Evolutionary conservation across 768 basidiomycete genomes (phyloP).

Genomic region (Dendrothele bispora): DNA sequence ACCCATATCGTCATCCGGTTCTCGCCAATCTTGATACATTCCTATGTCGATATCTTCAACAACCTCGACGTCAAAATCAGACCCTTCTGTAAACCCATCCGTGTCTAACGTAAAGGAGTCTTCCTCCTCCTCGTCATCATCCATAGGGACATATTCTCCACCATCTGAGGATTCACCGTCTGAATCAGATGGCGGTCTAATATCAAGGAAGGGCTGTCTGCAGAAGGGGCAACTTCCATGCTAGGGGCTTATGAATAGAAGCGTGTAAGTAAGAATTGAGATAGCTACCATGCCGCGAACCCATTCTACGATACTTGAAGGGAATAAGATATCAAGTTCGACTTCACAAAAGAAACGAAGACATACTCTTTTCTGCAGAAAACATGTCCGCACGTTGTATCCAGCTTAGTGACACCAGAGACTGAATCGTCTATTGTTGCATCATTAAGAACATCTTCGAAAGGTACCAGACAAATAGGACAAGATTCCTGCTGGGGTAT

Average conservation of each 20-base stretch:
- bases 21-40: slow-evolving; percentile 14
- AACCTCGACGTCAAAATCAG: slow-evolving; percentile 40
- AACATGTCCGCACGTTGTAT: slow-evolving; percentile 61
- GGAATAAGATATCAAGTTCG: slow-evolving; percentile 1
- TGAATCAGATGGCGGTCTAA: slow-evolving; percentile 47
- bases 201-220: slow-evolving; percentile 56
- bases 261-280: neutral
- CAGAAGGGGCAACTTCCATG: slow-evolving; percentile 76
- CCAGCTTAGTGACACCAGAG: slow-evolving; percentile 55
- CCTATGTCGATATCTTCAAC: slow-evolving; percentile 34
- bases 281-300: slow-evolving; percentile 55
- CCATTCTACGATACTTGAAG: slow-evolving; percentile 62
- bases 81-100: slow-evolving; percentile 38
- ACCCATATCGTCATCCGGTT: slow-evolving; percentile 6
- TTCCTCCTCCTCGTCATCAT: slow-evolving; percentile 50
- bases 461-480: slow-evolving; percentile 63
- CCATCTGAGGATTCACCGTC: slow-evolving; percentile 70
- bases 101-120: slow-evolving; percentile 41
- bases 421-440: neutral
- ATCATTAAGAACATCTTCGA: slow-evolving; percentile 24
- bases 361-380: slow-evolving; percentile 69
- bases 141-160: slow-evolving; percentile 62
- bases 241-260: slow-evolving; percentile 27
- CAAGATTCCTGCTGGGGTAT: slow-evolving; percentile 55
- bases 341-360: slow-evolving; percentile 6